These are phyloP conservation scores for Blastobotrys malaysiensis DNA, from an alignment of 1,139 yeast genomes.

Conservation along the genomic window DNA sequence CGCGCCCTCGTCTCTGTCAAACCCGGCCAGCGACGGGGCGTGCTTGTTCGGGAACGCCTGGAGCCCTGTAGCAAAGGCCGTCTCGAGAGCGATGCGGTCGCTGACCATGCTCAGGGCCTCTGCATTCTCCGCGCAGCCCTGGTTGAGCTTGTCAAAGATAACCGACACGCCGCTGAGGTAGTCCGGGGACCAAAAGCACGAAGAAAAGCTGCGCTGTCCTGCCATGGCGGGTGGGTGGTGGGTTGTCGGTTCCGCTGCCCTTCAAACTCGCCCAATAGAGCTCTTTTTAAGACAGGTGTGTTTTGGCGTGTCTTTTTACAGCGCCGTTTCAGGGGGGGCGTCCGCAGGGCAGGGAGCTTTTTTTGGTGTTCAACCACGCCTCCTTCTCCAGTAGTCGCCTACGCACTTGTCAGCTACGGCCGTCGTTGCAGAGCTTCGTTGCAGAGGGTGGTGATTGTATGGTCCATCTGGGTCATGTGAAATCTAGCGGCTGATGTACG, in stretches of 20 bases:
- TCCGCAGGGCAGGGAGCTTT: no score
- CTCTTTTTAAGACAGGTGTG: not conserved
- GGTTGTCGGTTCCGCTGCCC: not conserved
- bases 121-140: conserved; percentile 66
- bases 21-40: conserved; percentile 29
- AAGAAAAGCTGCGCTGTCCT: not conserved
- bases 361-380: no score
- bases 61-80: conserved; percentile 52
- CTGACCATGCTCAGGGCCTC: conserved; percentile 56
- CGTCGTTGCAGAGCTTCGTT: no score
- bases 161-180: conserved; percentile 51
- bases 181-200: conserved; percentile 66
- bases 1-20: conserved; percentile 38
- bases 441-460: no score
- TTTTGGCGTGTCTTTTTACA: not conserved
- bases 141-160: conserved; percentile 57
- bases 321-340: not conserved
- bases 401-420: no score
- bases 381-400: no score
- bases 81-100: conserved; percentile 61
- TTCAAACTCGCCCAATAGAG: not conserved
- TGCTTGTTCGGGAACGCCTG: conserved; percentile 35
- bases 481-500: not conserved
- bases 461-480: not conserved
- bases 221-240: not conserved